These are phyloP conservation scores for Galerina marginata DNA, from an alignment of 768 basidiomycete species.

Conservation along the genomic window DNA sequence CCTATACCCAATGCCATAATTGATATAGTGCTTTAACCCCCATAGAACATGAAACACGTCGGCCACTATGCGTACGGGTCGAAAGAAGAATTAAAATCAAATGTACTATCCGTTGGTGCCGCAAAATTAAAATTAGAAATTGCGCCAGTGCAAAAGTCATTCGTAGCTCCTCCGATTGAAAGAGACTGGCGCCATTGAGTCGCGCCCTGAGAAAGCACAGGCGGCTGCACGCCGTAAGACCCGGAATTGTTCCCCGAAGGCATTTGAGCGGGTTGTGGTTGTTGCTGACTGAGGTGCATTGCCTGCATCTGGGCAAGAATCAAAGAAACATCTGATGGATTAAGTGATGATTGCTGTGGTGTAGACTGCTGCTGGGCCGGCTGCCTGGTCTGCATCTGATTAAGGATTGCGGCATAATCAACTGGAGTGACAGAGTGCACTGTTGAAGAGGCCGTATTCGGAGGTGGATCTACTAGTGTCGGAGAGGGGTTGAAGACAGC, in stretches of 20 bases:
- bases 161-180: too few relatives aligned
- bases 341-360: background rate
- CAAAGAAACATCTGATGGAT: too few relatives aligned
- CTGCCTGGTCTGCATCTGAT: constrained; percentile 8
- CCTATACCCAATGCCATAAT: too few relatives aligned
- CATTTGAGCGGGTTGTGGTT: background rate
- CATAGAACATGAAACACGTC: background rate
- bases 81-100: constrained; percentile 4
- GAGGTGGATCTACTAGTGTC: too few relatives aligned
- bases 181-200: too few relatives aligned
- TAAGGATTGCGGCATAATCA: constrained; percentile 4
- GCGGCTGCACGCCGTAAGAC: background rate
- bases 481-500: too few relatives aligned
- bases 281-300: background rate
- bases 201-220: background rate
- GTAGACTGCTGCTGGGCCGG: background rate
- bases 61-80: background rate
- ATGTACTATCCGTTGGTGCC: constrained; percentile 6
- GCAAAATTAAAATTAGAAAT: constrained; percentile 9
- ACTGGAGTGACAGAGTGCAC: background rate
- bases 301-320: constrained; percentile 1
- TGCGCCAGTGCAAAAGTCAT: constrained; percentile 4
- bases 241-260: background rate
- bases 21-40: too few relatives aligned
- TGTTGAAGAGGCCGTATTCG: too few relatives aligned